Evolutionary conservation across 805 yeast genomes (phyloP).

Genomic region (Kodamaea laetipori): DNA sequence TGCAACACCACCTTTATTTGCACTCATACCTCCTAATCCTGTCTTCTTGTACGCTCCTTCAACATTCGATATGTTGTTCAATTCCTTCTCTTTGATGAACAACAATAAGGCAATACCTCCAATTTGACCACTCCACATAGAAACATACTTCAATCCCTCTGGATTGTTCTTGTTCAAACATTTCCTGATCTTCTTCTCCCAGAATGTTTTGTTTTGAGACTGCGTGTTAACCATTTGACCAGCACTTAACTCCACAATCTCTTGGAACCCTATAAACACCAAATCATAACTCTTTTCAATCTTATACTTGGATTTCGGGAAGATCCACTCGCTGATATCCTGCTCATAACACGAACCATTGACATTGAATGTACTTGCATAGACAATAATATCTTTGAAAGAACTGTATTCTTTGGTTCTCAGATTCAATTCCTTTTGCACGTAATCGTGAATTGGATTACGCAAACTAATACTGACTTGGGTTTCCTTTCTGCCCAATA

Average conservation of each 20-base stretch:
- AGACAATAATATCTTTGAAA: conserved; percentile 43
- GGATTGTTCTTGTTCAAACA: conserved; percentile 42
- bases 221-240: conserved; percentile 84
- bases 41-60: conserved; percentile 82
- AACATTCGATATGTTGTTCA: conserved; percentile 56
- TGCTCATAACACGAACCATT: conserved; percentile 51
- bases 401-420: conserved; percentile 43
- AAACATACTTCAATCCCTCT: conserved; percentile 47
- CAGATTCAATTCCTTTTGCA: conserved; percentile 43
- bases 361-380: conserved; percentile 56
- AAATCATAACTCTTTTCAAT: conserved; percentile 57
- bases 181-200: conserved; percentile 65
- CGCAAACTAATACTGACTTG: conserved; percentile 46
- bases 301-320: conserved; percentile 36
- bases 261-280: conserved; percentile 84
- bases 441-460: conserved; percentile 59
- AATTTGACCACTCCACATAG: conserved; percentile 75
- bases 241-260: conserved; percentile 78
- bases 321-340: conserved; percentile 46
- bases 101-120: conserved; percentile 82
- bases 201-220: conserved; percentile 54
- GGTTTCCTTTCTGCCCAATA: conserved; percentile 50
- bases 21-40: conserved; percentile 90
- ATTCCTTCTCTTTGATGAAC: conserved; percentile 58
- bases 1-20: conserved; percentile 78